Evolutionary conservation across 768 basidiomycete species (phyloP).

Genomic region (Trametes coccinea): DNA sequence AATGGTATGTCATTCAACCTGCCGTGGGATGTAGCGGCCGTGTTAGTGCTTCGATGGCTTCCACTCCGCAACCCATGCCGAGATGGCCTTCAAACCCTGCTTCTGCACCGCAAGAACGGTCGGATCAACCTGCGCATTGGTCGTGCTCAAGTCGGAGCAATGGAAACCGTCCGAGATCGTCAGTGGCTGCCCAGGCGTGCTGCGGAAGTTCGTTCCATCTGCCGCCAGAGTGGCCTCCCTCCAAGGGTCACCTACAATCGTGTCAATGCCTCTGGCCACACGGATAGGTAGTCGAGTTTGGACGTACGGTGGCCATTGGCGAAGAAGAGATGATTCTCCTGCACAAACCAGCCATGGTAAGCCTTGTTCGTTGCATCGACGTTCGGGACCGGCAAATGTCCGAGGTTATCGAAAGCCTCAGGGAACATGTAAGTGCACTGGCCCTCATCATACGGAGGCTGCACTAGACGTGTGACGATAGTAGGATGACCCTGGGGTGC

Average conservation of each 20-base stretch:
- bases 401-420: constrained; percentile 45
- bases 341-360: constrained; percentile 66
- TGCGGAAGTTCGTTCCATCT: constrained; percentile 43
- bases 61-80: constrained; percentile 52
- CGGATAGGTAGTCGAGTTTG: background rate
- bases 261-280: background rate
- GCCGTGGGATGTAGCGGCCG: too few relatives aligned
- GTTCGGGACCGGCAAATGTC: constrained; percentile 43
- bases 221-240: constrained; percentile 68
- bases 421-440: constrained; percentile 73
- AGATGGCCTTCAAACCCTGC: constrained; percentile 52
- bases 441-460: constrained; percentile 61
- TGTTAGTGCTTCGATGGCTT: constrained; percentile 21
- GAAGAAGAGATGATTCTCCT: constrained; percentile 61
- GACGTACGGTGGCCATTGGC: constrained; percentile 66
- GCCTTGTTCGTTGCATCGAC: constrained; percentile 44
- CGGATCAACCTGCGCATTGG: constrained; percentile 45
- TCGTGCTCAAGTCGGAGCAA: constrained; percentile 54
- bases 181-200: constrained; percentile 57
- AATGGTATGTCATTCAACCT: background rate
- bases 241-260: constrained; percentile 68
- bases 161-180: constrained; percentile 65
- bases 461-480: constrained; percentile 56
- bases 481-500: constrained; percentile 41
- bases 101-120: constrained; percentile 56